Conservation (phyloP, 768 basidiomycete genomes). For the Auricularia sp. region DNA sequence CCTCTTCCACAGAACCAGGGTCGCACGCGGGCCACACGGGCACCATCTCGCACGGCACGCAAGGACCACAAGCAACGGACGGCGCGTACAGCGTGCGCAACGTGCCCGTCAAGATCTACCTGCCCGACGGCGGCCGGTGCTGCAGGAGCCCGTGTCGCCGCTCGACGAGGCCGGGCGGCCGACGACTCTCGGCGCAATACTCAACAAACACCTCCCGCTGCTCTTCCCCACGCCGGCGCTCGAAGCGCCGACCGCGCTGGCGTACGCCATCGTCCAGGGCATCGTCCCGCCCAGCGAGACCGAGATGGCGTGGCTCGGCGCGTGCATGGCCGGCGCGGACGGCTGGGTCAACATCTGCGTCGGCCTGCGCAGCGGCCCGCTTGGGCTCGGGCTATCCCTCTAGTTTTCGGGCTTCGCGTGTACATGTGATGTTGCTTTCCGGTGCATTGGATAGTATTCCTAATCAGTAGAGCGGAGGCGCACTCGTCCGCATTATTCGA, state of each 20-base stretch:
- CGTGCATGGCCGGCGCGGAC: constrained; percentile 85
- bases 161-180: constrained; percentile 69
- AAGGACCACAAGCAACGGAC: constrained; percentile 48
- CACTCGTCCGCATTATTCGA: too few relatives aligned
- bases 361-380: constrained; percentile 31
- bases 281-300: constrained; percentile 72
- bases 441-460: too few relatives aligned
- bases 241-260: constrained; percentile 37
- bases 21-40: constrained; percentile 51
- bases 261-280: constrained; percentile 78
- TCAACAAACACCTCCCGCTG: constrained; percentile 67
- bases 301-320: constrained; percentile 91
- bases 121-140: constrained; percentile 71
- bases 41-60: constrained; percentile 54
- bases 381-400: neutral
- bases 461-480: too few relatives aligned
- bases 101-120: constrained; percentile 80
- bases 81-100: constrained; percentile 81
- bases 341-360: constrained; percentile 92
- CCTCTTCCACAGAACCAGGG: constrained; percentile 34
- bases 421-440: too few relatives aligned
- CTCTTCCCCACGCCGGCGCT: constrained; percentile 51
- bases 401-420: too few relatives aligned
- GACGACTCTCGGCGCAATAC: constrained; percentile 57
- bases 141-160: constrained; percentile 86